phyloP scores from a whole-genome alignment of 1,139 yeast species.

The Lodderomyces margitis region DNA sequence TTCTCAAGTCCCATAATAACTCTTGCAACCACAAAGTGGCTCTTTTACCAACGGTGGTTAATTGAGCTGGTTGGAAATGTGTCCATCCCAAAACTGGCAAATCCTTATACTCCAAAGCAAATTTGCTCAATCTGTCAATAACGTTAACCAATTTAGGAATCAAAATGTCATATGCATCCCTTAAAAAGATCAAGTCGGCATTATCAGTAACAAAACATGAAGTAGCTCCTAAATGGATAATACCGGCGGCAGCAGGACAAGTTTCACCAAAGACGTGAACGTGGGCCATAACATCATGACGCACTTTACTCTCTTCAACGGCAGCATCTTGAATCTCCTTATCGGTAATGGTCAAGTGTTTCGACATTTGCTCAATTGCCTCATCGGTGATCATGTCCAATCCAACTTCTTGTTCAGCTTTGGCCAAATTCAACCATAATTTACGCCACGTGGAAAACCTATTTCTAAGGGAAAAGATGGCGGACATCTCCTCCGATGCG shows the following conservation, averaged over 20 bases:
- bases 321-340: slow-evolving; percentile 88
- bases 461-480: slow-evolving; percentile 85
- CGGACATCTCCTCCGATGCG: slow-evolving; percentile 97
- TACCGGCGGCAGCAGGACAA: slow-evolving; percentile 96
- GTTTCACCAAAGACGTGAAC: slow-evolving; percentile 92
- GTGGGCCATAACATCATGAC: slow-evolving; percentile 99
- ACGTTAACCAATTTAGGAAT: slow-evolving; percentile 96
- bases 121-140: slow-evolving; percentile 81
- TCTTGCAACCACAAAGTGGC: slow-evolving; percentile 98
- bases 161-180: slow-evolving; percentile 91
- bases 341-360: slow-evolving; percentile 80
- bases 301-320: slow-evolving; percentile 93
- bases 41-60: slow-evolving; percentile 98
- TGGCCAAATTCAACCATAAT: slow-evolving; percentile 92
- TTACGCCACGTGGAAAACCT: slow-evolving; percentile 98
- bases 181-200: slow-evolving; percentile 92
- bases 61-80: slow-evolving; percentile 99
- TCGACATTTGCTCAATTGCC: slow-evolving; percentile 83
- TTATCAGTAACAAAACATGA: slow-evolving; percentile 97
- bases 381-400: slow-evolving; percentile 80
- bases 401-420: slow-evolving; percentile 92
- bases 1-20: slow-evolving; percentile 95
- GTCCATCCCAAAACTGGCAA: slow-evolving; percentile 99
- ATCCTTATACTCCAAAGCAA: slow-evolving; percentile 90
- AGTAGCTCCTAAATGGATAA: slow-evolving; percentile 97